Evolutionary conservation across 176 grass and related monocot genomes (phyloP).

Genomic region (Paspalum vaginatum): DNA sequence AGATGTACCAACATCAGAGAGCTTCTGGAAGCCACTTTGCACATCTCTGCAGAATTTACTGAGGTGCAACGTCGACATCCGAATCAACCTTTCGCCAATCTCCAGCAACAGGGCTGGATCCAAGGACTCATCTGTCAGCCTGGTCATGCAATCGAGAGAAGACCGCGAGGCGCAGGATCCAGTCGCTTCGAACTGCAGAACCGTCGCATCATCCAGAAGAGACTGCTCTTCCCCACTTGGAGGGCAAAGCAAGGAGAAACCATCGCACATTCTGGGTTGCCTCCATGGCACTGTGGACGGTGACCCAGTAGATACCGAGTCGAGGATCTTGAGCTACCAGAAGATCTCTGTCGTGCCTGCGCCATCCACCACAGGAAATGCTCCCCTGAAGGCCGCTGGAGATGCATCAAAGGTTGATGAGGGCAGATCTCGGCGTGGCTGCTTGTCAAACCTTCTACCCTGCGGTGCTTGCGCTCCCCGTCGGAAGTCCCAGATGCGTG

Average conservation of each 20-base stretch:
- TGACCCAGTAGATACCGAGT: conserved; percentile 2
- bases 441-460: conserved; percentile 25
- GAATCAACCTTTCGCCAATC: conserved; percentile 57
- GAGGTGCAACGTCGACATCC: conserved; percentile 73
- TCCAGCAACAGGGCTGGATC: conserved; percentile 13
- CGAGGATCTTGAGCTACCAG: conserved; percentile 54
- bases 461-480: not conserved
- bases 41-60: conserved; percentile 75
- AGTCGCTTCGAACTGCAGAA: conserved; percentile 33
- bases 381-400: conserved; percentile 9
- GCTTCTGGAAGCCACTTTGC: conserved; percentile 63
- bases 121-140: conserved; percentile 50
- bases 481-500: not conserved
- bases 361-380: conserved; percentile 35
- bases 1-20: conserved; percentile 54
- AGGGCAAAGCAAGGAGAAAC: conserved; percentile 43
- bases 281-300: conserved; percentile 31
- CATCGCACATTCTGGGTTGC: conserved; percentile 39
- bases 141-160: conserved; percentile 57
- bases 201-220: conserved; percentile 43
- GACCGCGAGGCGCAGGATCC: conserved; percentile 29
- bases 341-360: conserved; percentile 47
- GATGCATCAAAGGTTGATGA: conserved; percentile 12
- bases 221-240: conserved; percentile 23
- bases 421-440: not conserved